Evolutionary conservation across 2,329 filamentous ascomycete genomes (phyloP).

Genomic region (Alternaria alternata): DNA sequence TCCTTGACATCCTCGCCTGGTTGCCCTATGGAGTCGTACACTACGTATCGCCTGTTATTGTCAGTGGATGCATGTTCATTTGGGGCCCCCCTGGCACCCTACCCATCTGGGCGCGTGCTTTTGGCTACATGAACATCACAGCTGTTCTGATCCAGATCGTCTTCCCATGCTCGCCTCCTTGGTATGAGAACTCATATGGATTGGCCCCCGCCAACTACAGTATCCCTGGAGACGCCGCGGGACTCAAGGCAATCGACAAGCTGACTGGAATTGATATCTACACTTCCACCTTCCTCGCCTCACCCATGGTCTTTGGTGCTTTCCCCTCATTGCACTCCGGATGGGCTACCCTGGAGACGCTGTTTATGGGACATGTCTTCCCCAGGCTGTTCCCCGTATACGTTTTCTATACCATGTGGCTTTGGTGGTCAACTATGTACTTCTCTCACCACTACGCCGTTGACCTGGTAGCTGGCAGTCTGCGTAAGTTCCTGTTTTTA

Average conservation of each 20-base stretch:
- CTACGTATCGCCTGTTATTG: slow-evolving; percentile 84
- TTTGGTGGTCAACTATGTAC: slow-evolving; percentile 99
- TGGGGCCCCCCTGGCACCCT: slow-evolving; percentile 87
- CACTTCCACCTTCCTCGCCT: slow-evolving; percentile 88
- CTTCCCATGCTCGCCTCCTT: slow-evolving; percentile 93
- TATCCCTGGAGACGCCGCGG: slow-evolving; percentile 87
- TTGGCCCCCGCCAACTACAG: slow-evolving; percentile 91
- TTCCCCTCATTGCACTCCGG: slow-evolving; percentile 94
- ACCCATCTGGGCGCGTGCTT: slow-evolving; percentile 83
- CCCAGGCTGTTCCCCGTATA: slow-evolving; percentile 82
- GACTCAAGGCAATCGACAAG: slow-evolving; percentile 85
- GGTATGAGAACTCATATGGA: slow-evolving; percentile 95
- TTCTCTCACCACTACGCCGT: slow-evolving; percentile 97
- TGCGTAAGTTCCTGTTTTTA: slow-evolving; percentile 54
- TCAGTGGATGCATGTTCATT: slow-evolving; percentile 81
- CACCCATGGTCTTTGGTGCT: slow-evolving; percentile 90
- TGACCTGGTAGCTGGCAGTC: slow-evolving; percentile 85
- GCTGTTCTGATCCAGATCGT: slow-evolving; percentile 88
- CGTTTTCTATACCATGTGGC: slow-evolving; percentile 85
- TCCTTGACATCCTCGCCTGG: slow-evolving; percentile 90
- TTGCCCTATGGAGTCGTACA: slow-evolving; percentile 91
- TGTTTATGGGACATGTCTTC: slow-evolving; percentile 94
- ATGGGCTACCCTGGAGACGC: slow-evolving; percentile 84
- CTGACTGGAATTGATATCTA: slow-evolving; percentile 93
- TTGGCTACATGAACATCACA: slow-evolving; percentile 90